These are phyloP conservation scores for Sistotremastrum suecicum DNA, from an alignment of 768 basidiomycete genomes.

Conservation along the genomic window DNA sequence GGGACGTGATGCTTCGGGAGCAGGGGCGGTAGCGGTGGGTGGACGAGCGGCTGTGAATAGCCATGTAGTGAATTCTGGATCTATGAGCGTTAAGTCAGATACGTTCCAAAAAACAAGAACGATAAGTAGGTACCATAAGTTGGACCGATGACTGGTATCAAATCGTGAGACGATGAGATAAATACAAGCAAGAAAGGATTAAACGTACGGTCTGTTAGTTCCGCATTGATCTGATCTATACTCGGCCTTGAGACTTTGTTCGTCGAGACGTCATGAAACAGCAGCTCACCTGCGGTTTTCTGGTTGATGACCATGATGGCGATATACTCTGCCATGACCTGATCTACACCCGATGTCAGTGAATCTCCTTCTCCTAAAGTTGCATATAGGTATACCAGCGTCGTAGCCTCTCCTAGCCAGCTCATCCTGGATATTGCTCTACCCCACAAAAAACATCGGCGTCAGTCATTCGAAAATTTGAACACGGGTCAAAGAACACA, in stretches of 20 bases:
- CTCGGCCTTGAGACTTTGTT: constrained; percentile 5
- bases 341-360: constrained; percentile 31
- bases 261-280: not conserved
- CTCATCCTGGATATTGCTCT: constrained; percentile 75
- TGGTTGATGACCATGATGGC: constrained; percentile 93
- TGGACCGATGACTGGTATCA: constrained; percentile 42
- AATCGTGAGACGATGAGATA: not conserved
- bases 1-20: not conserved
- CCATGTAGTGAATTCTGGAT: constrained; percentile 79
- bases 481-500: constrained; percentile 15
- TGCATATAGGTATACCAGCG: constrained; percentile 38
- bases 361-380: constrained; percentile 4
- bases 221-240: constrained; percentile 72
- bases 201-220: constrained; percentile 63
- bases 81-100: constrained; percentile 24
- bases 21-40: constrained; percentile 23
- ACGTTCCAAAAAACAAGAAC: not conserved
- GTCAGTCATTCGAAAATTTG: constrained; percentile 2
- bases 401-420: constrained; percentile 64
- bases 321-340: constrained; percentile 89
- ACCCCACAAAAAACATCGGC: constrained; percentile 5
- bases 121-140: constrained; percentile 48
- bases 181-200: not conserved
- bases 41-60: constrained; percentile 70
- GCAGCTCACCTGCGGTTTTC: constrained; percentile 57